Conservation (phyloP, 805 yeast species). For the Groenewaldozyma tartarivorans region DNA sequence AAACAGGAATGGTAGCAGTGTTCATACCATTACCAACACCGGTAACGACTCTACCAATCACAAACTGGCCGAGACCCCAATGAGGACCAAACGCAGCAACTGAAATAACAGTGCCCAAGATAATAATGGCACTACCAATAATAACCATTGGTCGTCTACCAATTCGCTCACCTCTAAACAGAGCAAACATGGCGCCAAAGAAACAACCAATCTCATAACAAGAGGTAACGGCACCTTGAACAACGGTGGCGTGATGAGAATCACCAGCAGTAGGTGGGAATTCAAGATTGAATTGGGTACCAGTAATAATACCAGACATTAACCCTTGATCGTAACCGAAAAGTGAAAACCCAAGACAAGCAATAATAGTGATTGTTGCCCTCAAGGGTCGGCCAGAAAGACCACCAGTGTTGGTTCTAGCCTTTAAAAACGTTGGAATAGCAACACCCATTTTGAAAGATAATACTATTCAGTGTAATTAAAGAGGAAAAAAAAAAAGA, state of each 20-base stretch:
- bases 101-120: constrained; percentile 56
- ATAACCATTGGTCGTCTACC: constrained; percentile 62
- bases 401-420: constrained; percentile 43
- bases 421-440: neutral
- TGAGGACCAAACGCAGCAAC: constrained; percentile 29
- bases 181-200: constrained; percentile 57
- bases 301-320: constrained; percentile 40
- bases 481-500: too few relatives aligned
- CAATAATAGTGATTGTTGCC: constrained; percentile 42
- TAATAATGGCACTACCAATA: constrained; percentile 45
- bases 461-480: too few relatives aligned
- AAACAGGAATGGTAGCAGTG: constrained; percentile 76
- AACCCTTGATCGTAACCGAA: constrained; percentile 79
- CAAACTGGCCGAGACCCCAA: constrained; percentile 52
- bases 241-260: constrained; percentile 36
- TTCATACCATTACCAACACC: constrained; percentile 73
- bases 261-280: constrained; percentile 42
- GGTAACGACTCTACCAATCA: constrained; percentile 61
- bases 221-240: constrained; percentile 53
- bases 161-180: constrained; percentile 47
- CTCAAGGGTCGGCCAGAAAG: constrained; percentile 45
- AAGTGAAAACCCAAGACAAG: constrained; percentile 55
- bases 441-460: too few relatives aligned
- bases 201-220: constrained; percentile 66
- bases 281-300: constrained; percentile 52